phyloP scores from a whole-genome alignment of 768 basidiomycete species.

The Cystofilobasidium bisporidii region DNA sequence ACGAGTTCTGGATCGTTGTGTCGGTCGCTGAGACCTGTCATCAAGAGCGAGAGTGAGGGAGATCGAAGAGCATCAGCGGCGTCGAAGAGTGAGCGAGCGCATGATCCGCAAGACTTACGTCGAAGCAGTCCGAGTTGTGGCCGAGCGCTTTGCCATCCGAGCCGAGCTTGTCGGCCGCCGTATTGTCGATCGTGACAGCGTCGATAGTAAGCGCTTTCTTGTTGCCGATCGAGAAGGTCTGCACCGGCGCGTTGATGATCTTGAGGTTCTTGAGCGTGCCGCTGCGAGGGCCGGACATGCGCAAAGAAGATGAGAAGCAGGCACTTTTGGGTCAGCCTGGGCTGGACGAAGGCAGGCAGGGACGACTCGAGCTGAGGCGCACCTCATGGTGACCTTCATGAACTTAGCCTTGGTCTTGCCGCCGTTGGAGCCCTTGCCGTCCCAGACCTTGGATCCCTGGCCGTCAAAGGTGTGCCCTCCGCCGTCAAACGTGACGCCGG shows the following conservation, averaged over 20 bases:
- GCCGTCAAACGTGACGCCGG: constrained; percentile 39
- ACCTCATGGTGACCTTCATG: too few relatives aligned
- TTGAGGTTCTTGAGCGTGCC: too few relatives aligned
- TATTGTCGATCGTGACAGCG: constrained; percentile 50
- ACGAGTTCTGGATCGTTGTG: constrained; percentile 28
- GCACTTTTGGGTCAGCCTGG: neutral
- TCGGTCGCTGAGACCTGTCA: constrained; percentile 23
- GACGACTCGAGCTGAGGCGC: neutral
- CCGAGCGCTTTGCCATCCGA: constrained; percentile 39
- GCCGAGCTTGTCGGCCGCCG: constrained; percentile 46
- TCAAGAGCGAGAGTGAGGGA: neutral
- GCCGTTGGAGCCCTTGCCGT: constrained; percentile 26
- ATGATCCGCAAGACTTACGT: constrained; percentile 22
- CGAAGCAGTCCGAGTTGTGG: constrained; percentile 37
- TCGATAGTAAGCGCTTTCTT: constrained; percentile 43
- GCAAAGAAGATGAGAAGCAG: constrained; percentile 28
- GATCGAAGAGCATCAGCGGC: too few relatives aligned
- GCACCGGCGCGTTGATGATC: too few relatives aligned
- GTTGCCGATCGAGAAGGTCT: constrained; percentile 37
- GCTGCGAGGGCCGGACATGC: neutral
- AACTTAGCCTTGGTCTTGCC: neutral
- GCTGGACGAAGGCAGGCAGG: neutral
- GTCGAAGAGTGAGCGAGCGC: neutral
- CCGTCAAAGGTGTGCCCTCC: constrained; percentile 45
- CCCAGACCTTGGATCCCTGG: constrained; percentile 45